Base-by-base conservation (phyloP, 305 asterid species). In the Fraxinus baroniana region DNA sequence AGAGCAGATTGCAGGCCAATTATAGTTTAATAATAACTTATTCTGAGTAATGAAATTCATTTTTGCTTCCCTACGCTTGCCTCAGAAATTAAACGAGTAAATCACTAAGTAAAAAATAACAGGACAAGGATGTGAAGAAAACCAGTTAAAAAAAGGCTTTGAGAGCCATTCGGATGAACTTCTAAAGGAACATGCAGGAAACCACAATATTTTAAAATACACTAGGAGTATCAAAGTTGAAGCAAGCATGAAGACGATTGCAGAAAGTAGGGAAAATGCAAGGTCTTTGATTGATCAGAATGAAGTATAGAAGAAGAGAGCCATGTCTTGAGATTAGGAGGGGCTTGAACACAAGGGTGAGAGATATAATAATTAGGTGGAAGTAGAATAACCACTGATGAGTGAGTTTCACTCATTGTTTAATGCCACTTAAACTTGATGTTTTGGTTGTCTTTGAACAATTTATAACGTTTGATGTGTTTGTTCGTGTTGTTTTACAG, bases 171-270 rank as follows among this genome's bases (percentile, higher is more conserved):
- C 9, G 24, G 46, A 30, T 15, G 26, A 71, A 30, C 44, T 68
- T 68, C 39, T 68, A 30, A 30, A 68, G 74, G 74, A 4, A 68
- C 36, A 68, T 28, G 39, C 6, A 62, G 32, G 71, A 30, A 68
- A 71, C 22, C 12, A 17, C 76, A 15, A 33, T 33, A 71, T 71
- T 81, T 68, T 57, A 68, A 78, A 60, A 72, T 5, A 36, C 5
- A 3, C 33, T 84, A 28, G 64, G 80, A 70, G 64, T 81, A 72
- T 22, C n/a, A 72, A 15, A 81, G 55, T 77, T 79, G 78, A 78
- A 73, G 62, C 78, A 80, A 60, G 37, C 78, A 82, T 44, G 37
- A 70, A 79, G 60, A 30, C 37, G 55, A 52, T 30, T 68, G 71
- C 37, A 76, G 74, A 72, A 78, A 66, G 66, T 22, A 70, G 26